These are phyloP conservation scores for Talaromyces albobiverticillius DNA, from an alignment of 2,329 filamentous ascomycete genomes.

Conservation along the genomic window DNA sequence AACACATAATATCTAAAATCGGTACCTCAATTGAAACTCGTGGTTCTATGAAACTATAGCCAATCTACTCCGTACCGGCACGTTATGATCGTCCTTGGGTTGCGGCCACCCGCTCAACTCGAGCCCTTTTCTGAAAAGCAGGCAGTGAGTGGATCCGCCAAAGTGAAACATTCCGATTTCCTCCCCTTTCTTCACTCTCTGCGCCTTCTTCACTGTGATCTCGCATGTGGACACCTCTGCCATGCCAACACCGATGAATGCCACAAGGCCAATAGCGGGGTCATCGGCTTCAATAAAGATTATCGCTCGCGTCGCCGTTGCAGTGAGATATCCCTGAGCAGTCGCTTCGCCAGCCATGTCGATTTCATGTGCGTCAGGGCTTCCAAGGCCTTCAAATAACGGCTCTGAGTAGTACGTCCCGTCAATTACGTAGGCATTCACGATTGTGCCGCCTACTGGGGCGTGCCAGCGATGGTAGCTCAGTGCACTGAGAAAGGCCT, in stretches of 20 bases:
- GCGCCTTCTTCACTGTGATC: slow-evolving; percentile 64
- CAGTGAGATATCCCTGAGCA: slow-evolving; percentile 65
- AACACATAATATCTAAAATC: too few relatives aligned
- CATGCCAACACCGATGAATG: slow-evolving; percentile 71
- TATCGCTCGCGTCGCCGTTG: slow-evolving; percentile 66
- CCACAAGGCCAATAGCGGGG: slow-evolving; percentile 63
- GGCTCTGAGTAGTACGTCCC: slow-evolving; percentile 69
- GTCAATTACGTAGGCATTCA: slow-evolving; percentile 56
- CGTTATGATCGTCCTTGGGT: slow-evolving; percentile 22
- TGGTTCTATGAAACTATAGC: slow-evolving; percentile 21
- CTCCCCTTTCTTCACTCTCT: slow-evolving; percentile 66
- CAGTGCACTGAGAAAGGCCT: slow-evolving; percentile 65
- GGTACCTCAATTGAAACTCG: too few relatives aligned
- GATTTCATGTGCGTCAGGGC: slow-evolving; percentile 28
- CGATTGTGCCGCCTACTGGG: slow-evolving; percentile 62
- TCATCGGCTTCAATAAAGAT: slow-evolving; percentile 71
- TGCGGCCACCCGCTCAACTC: slow-evolving; percentile 28
- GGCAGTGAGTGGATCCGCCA: slow-evolving; percentile 68
- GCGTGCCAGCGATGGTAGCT: slow-evolving; percentile 72
- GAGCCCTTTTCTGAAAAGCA: slow-evolving; percentile 55
- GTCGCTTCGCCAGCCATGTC: slow-evolving; percentile 25
- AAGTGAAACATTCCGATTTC: slow-evolving; percentile 78
- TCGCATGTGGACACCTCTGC: slow-evolving; percentile 73
- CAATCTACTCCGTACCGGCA: slow-evolving; percentile 26
- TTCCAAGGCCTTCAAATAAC: slow-evolving; percentile 47